phyloP scores from a whole-genome alignment of 2,329 filamentous ascomycete genomes.

The Fusarium veterinarium region DNA sequence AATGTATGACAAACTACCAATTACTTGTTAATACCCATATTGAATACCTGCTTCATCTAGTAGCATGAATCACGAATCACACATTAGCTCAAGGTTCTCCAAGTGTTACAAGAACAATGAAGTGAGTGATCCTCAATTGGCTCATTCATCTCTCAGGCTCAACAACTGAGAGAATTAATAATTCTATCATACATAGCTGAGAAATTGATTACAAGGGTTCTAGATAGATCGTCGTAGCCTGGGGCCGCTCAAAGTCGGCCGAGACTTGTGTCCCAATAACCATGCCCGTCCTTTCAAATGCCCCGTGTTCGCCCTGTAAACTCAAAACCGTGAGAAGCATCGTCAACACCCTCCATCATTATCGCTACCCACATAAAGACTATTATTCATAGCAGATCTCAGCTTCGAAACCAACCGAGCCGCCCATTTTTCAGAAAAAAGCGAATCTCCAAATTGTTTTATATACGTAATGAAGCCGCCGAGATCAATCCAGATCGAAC shows the following conservation, averaged over 20 bases:
- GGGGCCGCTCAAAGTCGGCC: conserved; percentile 37
- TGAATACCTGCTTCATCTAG: neutral
- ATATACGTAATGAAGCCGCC: conserved; percentile 42
- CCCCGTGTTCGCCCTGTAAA: conserved; percentile 47
- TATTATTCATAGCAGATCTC: conserved; percentile 38
- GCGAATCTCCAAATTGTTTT: conserved; percentile 41
- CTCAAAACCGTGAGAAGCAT: conserved; percentile 45
- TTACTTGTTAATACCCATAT: neutral
- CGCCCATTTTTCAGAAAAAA: conserved; percentile 19
- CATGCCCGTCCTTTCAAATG: conserved; percentile 45
- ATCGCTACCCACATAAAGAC: conserved; percentile 45
- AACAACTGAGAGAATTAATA: conserved; percentile 23
- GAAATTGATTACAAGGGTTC: conserved; percentile 48
- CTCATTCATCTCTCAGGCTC: conserved; percentile 28
- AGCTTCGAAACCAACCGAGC: conserved; percentile 28
- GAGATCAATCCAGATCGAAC: conserved; percentile 36
- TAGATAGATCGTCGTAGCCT: conserved; percentile 47
- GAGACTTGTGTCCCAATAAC: conserved; percentile 46
- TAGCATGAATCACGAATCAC: neutral
- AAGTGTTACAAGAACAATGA: neutral
- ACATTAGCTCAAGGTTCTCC: too few species aligned
- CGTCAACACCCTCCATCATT: conserved; percentile 47
- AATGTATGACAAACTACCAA: neutral
- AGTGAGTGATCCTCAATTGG: conserved; percentile 30
- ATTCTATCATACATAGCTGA: conserved; percentile 47